Base-by-base conservation (phyloP, 2,329 filamentous ascomycete genomes). In the Sclerotinia subarctica region DNA sequence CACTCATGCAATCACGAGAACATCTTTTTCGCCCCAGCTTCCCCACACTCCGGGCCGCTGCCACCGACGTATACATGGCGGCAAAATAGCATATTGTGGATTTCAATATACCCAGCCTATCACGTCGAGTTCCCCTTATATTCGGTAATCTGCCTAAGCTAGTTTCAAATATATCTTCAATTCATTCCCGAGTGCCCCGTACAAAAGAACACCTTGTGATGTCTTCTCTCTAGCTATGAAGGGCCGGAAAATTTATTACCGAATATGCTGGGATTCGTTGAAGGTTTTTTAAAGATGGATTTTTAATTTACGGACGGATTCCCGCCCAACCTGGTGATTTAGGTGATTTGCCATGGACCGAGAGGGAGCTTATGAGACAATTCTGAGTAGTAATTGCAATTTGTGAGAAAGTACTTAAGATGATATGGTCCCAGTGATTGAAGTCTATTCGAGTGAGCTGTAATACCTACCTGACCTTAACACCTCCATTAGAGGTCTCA, bases 11-110 rank as follows among this genome's bases (percentile, higher is more conserved):
- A 54, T 64, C 62, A 64, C 62, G n/a, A 64, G 47, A 53, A 42
- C 62, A 15, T 44, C 24, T 13, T 64, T 35, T 44, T 32, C 35
- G 26, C 6, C n/a, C 24, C n/a, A 64, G n/a, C 17, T 29, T 42
- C 47, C 47, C 60, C 62, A 64, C n/a, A 64, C 19, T 42, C 21
- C 65, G 65, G 65, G 47, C 65, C 65, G 65, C 52, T 46, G 35
- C 32, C 47, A 47, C 65, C 65, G 65, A 67, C n/a, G 62, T 21
- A 29, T 67, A 60, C n/a, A 46, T 47, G 42, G 19, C 19, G 54
- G 35, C 65, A 53, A 42, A 63, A 62, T 53, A 19, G 11, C 7
- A 52, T 15, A 42, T 42, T 63, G 29, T 15, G 26, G 64, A 38
- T 52, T 32, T 32, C 35, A 67, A 44, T 67, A 52, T 54, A 57